Base-by-base conservation (phyloP, 176 grass and related monocot genomes). In the Lolium multiflorum region DNA sequence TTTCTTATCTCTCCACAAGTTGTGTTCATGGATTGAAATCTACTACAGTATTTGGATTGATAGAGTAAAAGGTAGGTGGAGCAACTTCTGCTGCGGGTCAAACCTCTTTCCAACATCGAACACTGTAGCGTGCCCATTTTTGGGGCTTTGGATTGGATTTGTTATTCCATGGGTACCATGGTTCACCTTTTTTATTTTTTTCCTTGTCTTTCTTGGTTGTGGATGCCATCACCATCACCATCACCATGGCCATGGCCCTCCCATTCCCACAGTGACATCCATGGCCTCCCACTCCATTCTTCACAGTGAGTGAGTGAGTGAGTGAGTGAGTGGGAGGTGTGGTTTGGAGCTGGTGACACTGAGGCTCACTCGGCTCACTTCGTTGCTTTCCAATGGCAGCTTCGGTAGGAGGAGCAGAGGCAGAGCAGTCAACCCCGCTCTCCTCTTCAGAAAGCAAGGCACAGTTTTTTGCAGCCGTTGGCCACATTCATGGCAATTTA, bases 241-340 rank as follows among this genome's bases (percentile, higher is more conserved):
- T 21, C 50, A 18, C 41, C 51, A 58, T 71, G 22, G 52, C 81
- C 78, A 82, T 87, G 79, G 69, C 35, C 54, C 41, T 43, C 41
- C 39, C 41, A 43, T 47, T 47, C 46, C 46, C 9, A 47, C 46
- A 47, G 41, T 43, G 41, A 43, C 41, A 43, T 66, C 81, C 79
- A 82, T 87, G 79, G 70, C 35, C 54, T 18, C 61, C 66, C 59
- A 11, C 11, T 26, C 47, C 25, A 70, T 9, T 52, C 73, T 81
- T 50, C 25, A 9, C 9, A 18, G 58, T 47, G 56, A 11, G 56
- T 35, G 14, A 22, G 69, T 13, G 31, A 35, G 31, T n/a, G n/a
- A n/a, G n/a, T n/a, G n/a, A n/a, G n/a, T n/a, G n/a, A n/a, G n/a
- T n/a, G 24, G 59, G 41, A 7, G 41, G 41, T 62, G 11, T 79